Evolutionary conservation across 2,329 filamentous ascomycete genomes (phyloP).

Genomic region (Cryoendolithus antarcticus): DNA sequence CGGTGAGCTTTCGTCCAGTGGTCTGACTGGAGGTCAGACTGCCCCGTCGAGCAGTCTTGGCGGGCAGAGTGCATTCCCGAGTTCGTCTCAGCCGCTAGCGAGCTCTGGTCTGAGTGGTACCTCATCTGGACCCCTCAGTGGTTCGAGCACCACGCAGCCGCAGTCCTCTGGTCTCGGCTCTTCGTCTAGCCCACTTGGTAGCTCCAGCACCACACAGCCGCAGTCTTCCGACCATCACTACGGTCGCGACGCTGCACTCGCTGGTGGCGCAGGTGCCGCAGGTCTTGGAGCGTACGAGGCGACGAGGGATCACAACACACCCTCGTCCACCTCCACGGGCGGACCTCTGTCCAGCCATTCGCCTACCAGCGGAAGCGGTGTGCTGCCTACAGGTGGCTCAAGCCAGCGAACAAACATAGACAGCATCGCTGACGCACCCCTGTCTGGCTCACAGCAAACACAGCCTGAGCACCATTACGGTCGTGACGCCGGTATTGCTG

Average conservation of each 20-base stretch:
- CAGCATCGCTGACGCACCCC: too few species aligned
- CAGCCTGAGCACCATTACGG: slow-evolving; percentile 17
- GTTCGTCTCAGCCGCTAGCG: too few species aligned
- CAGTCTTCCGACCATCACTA: slow-evolving; percentile 14
- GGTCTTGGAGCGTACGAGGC: slow-evolving; percentile 8
- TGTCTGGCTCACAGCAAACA: slow-evolving; percentile 2
- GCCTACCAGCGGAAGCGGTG: slow-evolving; percentile 1
- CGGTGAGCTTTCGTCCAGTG: not conserved
- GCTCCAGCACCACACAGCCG: not conserved
- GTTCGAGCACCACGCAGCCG: too few species aligned
- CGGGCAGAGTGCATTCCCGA: too few species aligned
- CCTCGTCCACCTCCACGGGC: slow-evolving; percentile 1
- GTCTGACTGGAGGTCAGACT: too few species aligned
- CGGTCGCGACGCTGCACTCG: slow-evolving; percentile 21
- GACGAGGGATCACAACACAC: slow-evolving; percentile 14
- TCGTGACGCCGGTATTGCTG: slow-evolving; percentile 21
- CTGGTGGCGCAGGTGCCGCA: slow-evolving; percentile 20
- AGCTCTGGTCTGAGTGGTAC: too few species aligned
- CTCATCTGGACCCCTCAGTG: too few species aligned
- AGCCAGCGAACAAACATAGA: not conserved
- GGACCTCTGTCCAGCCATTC: too few species aligned
- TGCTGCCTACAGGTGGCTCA: not conserved
- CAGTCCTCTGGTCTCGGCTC: too few species aligned
- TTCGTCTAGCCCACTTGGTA: not conserved
- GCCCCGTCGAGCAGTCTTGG: too few species aligned